phyloP scores from a whole-genome alignment of 139 green algal species.

The Volvox reticuliferus region DNA sequence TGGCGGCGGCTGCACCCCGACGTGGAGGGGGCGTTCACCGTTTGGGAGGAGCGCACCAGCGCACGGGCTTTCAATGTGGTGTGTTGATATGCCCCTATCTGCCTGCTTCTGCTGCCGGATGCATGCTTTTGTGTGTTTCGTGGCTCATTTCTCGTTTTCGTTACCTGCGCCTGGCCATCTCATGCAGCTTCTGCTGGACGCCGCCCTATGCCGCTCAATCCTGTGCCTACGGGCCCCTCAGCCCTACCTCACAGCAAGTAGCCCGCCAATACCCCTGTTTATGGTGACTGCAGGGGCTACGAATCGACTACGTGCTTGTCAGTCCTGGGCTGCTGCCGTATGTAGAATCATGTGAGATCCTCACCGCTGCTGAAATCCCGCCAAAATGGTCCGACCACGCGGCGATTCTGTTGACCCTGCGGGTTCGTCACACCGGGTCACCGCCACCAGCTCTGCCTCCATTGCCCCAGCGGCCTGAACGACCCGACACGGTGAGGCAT shows the following conservation, averaged over 20 bases:
- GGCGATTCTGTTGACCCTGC: constrained; percentile 14
- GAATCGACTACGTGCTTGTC: constrained; percentile 81
- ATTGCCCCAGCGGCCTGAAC: no score
- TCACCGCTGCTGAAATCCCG: constrained; percentile 64
- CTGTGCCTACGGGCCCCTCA: no score
- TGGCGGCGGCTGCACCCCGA: constrained; percentile 72
- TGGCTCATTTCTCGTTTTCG: no score
- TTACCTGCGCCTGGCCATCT: no score
- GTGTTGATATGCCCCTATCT: not conserved
- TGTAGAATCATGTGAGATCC: constrained; percentile 71
- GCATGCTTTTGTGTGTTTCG: no score
- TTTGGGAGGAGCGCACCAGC: constrained; percentile 80
- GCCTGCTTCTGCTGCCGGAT: no score
- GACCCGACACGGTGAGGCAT: no score
- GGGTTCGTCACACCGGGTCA: not conserved
- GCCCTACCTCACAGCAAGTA: no score
- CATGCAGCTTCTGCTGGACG: no score
- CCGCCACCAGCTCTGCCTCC: no score
- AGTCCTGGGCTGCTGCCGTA: constrained; percentile 62
- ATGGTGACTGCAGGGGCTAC: constrained; percentile 66
- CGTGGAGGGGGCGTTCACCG: constrained; percentile 58
- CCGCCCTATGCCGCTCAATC: no score
- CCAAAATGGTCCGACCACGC: constrained; percentile 72
- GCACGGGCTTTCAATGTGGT: constrained; percentile 80
- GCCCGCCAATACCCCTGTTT: no score